Percentiles rank a stretch among this genome's conserved stretches.
Evolutionary conservation across 352 stramenopile genomes (phyloP).

Genomic region (Blastocystis sp.): DNA sequence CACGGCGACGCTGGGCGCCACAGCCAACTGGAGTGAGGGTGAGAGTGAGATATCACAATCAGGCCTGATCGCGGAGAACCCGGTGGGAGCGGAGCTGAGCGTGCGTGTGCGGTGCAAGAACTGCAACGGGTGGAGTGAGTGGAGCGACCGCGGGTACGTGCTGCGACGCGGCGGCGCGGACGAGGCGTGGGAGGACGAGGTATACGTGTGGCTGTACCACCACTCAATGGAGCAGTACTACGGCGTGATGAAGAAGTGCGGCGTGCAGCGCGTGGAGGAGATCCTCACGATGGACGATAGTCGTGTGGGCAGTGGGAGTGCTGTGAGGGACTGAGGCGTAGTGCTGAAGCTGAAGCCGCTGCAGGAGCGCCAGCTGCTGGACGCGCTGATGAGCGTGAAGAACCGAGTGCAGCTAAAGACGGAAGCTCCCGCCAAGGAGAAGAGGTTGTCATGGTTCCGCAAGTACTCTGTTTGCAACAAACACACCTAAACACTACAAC

Average conservation of each 20-base stretch:
- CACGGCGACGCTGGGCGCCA: not conserved
- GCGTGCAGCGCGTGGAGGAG: not conserved
- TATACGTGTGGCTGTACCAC: constrained; percentile 12
- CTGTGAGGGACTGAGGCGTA: not conserved
- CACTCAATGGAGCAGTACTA: constrained; percentile 32
- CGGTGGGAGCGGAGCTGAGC: not conserved
- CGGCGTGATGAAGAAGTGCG: not conserved
- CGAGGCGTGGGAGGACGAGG: not conserved
- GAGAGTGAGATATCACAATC: not conserved
- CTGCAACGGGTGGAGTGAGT: constrained; percentile 20
- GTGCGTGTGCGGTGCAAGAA: constrained; percentile 28
- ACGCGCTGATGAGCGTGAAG: not conserved
- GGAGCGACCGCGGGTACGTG: constrained; percentile 12
- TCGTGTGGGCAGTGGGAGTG: not conserved
- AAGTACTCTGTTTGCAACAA: not conserved
- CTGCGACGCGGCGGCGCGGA: not conserved
- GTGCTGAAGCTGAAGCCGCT: constrained; percentile 48
- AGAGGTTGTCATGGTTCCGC: not conserved
- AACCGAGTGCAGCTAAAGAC: not conserved
- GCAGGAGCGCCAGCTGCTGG: not conserved
- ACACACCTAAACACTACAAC: not conserved
- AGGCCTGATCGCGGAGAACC: not conserved
- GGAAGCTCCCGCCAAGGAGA: too few relatives aligned
- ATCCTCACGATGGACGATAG: not conserved
- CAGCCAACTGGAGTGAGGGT: not conserved